Evolutionary conservation across 306 rosid species (phyloP).

Genomic region (Glycine soja): DNA sequence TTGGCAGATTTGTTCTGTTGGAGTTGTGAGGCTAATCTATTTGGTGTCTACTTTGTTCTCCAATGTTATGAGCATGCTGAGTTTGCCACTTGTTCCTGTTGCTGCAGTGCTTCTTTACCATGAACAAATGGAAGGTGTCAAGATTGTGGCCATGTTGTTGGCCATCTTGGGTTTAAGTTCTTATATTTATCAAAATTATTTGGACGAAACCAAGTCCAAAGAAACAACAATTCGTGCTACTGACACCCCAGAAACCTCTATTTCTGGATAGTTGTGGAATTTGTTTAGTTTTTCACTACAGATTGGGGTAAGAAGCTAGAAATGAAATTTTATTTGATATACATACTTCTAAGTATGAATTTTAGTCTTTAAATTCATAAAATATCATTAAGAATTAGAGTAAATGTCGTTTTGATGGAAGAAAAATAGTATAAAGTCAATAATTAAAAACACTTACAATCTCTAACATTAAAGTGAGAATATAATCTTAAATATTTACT

Average conservation of each 20-base stretch:
- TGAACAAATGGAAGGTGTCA: conserved; percentile 66
- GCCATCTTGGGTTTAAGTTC: conserved; percentile 67
- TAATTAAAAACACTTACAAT: no score
- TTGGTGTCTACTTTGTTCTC: conserved; percentile 77
- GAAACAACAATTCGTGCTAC: neutral
- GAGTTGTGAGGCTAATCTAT: conserved; percentile 70
- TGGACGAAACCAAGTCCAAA: conserved; percentile 56
- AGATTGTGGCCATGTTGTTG: conserved; percentile 67
- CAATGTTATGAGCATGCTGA: conserved; percentile 72
- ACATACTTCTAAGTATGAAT: no score
- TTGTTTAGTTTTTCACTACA: no score
- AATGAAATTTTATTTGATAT: no score
- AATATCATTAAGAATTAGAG: no score
- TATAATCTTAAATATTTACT: no score
- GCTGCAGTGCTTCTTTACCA: conserved; percentile 68
- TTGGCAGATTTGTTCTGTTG: conserved; percentile 77
- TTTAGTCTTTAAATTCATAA: no score
- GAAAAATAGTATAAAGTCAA: no score
- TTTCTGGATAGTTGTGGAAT: neutral
- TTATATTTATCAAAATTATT: conserved; percentile 66
- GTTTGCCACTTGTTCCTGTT: conserved; percentile 71
- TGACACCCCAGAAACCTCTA: neutral
- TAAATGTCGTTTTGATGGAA: no score
- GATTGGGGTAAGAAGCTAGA: no score
- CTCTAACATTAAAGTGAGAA: no score